Evolutionary conservation across 1,284 basidiomycete species (phyloP), one percentile per base, ranked within the genome.

Genomic region (Salmacisia buchloeana): DNA sequence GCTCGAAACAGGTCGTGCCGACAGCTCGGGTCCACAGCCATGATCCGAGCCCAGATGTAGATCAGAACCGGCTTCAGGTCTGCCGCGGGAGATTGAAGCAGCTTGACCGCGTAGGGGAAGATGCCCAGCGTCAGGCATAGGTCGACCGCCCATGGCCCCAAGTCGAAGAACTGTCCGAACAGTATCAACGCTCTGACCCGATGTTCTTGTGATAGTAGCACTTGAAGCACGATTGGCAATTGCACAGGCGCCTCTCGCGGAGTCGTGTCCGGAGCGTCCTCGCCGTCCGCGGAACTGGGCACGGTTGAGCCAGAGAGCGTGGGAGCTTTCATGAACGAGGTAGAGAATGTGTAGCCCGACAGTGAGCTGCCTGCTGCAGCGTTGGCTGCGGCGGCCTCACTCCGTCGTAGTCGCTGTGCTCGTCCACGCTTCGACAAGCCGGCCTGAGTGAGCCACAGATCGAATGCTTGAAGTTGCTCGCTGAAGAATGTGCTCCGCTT

Each of bases 111-210:
- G 78, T 98, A 98, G 1, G 96, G 96, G 83, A 97, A 98, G 76
- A 98, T 97, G 23, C 94, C 94, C 74, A 98, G 97, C n/a, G 91
- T 91, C 38, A 98, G 85, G 6, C 96, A 93, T 39, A 97, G 87
- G 71, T 97, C 91, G 62, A 98, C 96, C 0, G 96, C 94, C 94
- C 94, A 98, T 5, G 94, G 94, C 0, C 94, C 94, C 2, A 98
- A 86, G 80, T 98, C 96, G 71, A 98, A 91, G 74, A 98, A 98
- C 81, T 94, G 91, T 39, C 92, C 94, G 10, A 98, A 85, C n/a
- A 97, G 85, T 73, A 97, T 94, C 66, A 98, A 86, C 0, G 96
- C 94, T 12, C 93, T 88, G 10, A 98, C 86, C 58, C 94, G 89
- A 81, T 98, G 94, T 0, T 92, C 91, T 75, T 98, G 96, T 0